Evolutionary conservation across 805 yeast genomes (phyloP), one percentile per base, ranked within the genome.

Genomic region (Saccharomycopsis olivae): DNA sequence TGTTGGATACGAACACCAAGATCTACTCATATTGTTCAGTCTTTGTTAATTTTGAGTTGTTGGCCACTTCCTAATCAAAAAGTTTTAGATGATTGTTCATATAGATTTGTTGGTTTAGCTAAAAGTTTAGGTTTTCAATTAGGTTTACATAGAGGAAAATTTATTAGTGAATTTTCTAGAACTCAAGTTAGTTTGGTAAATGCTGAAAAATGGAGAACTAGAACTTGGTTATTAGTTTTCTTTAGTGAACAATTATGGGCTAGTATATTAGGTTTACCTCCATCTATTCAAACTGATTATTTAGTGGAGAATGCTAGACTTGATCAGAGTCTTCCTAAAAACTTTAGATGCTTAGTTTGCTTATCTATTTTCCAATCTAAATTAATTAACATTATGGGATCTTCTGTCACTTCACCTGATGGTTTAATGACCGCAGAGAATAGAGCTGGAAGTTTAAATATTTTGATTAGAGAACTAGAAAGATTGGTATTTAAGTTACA

Each of bases 31-130:
- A 88, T 88, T 29, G 85, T 88, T 5, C 96, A 88, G 54, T 94
- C 96, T 0, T 63, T 88, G 29, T 61, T 88, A 19, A 79, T 88
- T n/a, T 64, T 88, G 21, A 75, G 88, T 21, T 75, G 76, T 13
- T 88, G 96, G 96, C 96, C 96, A 0, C 58, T 88, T 33, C 96
- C 96, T 0, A 87, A 87, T 53, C 88, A 83, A 53, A 88, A 87
- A 53, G 89, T 88, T 15, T 64, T 88, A 44, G 96, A 88, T 59
- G 96, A 88, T 55, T 80, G 92, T 54, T 81, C 94, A 2, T 87
- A 85, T 52, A 67, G 96, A 52, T 88, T 86, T 58, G 76, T 84
- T 14, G 94, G 94, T 0, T 64, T 88, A 33, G 96, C 96, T 1
- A 85, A 86, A 49, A 76, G 78, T 44, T 62, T 88, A 38, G 84